Evolutionary conservation across 208 protist species (phyloP), one percentile per base, ranked within the genome.

Genomic region (Wallacemonas sp.): DNA sequence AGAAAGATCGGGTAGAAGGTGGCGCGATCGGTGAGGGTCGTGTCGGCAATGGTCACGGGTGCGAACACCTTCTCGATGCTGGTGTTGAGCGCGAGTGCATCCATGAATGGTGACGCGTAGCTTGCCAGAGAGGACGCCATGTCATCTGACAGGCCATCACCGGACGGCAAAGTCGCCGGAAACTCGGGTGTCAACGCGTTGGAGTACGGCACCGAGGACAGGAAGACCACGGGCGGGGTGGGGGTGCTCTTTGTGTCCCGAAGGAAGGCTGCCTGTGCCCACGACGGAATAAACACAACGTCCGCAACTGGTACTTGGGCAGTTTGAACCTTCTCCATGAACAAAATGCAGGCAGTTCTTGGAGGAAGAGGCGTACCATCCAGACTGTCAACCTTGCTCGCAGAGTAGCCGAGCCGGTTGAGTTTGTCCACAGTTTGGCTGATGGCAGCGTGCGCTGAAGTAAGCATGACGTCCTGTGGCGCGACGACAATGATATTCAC

Each of bases 1-100:
- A 59, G 32, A 41, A 59, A 59, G 7, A 39, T 12, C 7, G 52
- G 52, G 32, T 59, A 59, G n/a, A 42, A 41, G 32, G 7, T 31
- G 31, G 32, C 11, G 11, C 31, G 8, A 18, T 48, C 42, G 42
- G n/a, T 14, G 42, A 8, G n/a, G 42, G 8, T 5, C 0, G 4
- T 14, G 42, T 22, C n/a, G 7, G 42, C n/a, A 48, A 23, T 23
- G n/a, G 10, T 48, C 5, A 48, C n/a, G 7, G 4, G 11, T 14
- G n/a, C 11, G 42, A 48, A 48, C 5, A 48, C 42, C 42, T 22
- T 5, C 11, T 22, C 5, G 18, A 48, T 48, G 11, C 14, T 14
- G 0, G 10, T 41, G 36, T 41, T 41, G 36, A 16, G 14, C 36
- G 7, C 36, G 36, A 49, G 44, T 49, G 44, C 10, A 18, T 12